Evolutionary conservation across 1,284 basidiomycete species (phyloP).

Genomic region (Austropuccinia psidii): DNA sequence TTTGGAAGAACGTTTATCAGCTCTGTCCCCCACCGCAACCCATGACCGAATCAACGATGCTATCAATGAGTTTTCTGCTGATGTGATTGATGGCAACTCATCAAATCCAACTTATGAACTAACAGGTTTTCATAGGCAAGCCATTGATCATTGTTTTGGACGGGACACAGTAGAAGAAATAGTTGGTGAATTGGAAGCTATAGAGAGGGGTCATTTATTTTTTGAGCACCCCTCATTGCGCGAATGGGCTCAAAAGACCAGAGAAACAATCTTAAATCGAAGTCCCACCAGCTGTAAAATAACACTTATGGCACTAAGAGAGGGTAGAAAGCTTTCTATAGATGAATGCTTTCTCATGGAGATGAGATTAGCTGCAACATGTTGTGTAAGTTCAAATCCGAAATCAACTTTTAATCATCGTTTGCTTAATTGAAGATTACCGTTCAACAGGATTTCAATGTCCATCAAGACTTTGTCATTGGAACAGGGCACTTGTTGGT

Average conservation of each 20-base stretch:
- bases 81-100: constrained; percentile 44
- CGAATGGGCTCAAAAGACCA: constrained; percentile 66
- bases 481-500: constrained; percentile 70
- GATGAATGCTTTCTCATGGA: constrained; percentile 70
- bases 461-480: constrained; percentile 63
- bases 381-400: constrained; percentile 57
- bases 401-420: neutral
- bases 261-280: constrained; percentile 59
- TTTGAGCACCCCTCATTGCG: constrained; percentile 52
- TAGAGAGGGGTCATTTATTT: constrained; percentile 49
- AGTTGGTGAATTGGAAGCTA: constrained; percentile 55
- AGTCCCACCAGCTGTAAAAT: constrained; percentile 87
- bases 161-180: constrained; percentile 65
- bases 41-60: constrained; percentile 53
- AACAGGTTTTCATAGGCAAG: constrained; percentile 59
- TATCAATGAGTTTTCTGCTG: constrained; percentile 62
- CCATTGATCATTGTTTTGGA: constrained; percentile 70
- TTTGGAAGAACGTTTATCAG: constrained; percentile 52
- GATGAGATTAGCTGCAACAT: constrained; percentile 67
- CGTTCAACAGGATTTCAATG: constrained; percentile 54
- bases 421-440: constrained; percentile 44
- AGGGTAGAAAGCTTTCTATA: constrained; percentile 59
- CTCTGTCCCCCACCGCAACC: constrained; percentile 49
- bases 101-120: constrained; percentile 47
- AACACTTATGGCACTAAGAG: constrained; percentile 65